phyloP scores from a whole-genome alignment of 148 eudicot genomes.

The Amaranthus palmeri region DNA sequence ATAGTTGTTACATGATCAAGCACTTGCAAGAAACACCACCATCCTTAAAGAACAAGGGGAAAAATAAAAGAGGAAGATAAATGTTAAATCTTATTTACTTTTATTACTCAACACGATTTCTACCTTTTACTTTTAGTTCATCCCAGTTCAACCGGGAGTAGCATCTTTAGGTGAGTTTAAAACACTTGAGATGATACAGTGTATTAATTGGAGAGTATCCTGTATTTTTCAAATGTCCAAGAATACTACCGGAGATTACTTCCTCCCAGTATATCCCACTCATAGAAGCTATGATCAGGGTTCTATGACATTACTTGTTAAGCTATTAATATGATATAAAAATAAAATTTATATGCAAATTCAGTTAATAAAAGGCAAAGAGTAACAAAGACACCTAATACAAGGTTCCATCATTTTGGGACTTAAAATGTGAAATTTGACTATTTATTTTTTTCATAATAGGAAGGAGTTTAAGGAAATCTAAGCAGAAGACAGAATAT shows the following conservation, averaged over 20 bases:
- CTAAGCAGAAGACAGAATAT: not conserved
- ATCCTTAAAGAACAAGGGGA: not conserved
- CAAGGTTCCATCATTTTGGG: not conserved
- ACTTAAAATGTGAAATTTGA: not conserved
- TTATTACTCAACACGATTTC: not conserved
- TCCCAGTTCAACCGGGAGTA: not conserved
- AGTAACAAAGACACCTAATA: not conserved
- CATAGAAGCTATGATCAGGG: not conserved
- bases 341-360: no score
- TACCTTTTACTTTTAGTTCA: not conserved
- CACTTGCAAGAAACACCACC: not conserved
- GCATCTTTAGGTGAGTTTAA: not conserved
- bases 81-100: not conserved
- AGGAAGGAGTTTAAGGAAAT: not conserved
- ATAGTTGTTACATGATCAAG: not conserved
- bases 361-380: no score
- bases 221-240: not conserved
- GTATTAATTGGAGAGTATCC: not conserved
- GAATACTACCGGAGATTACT: no score
- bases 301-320: no score
- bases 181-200: not conserved
- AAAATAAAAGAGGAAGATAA: not conserved
- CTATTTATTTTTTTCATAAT: not conserved
- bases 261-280: not conserved
- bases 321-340: no score